phyloP scores from a whole-genome alignment of 2,329 filamentous ascomycete genomes.

The Pyrenochaeta sp. region DNA sequence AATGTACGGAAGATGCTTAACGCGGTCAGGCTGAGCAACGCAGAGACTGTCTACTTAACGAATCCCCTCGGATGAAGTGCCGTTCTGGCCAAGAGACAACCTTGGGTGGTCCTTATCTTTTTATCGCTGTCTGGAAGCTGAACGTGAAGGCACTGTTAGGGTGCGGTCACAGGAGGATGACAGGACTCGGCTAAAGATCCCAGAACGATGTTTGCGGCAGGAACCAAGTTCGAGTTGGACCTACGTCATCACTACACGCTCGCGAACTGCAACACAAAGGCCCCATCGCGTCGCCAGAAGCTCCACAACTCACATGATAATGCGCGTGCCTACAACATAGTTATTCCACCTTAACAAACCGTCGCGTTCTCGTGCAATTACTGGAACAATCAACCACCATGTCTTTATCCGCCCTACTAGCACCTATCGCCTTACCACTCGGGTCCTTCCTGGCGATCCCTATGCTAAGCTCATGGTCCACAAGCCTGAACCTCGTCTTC shows the following conservation, averaged over 20 bases:
- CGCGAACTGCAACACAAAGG: slow-evolving; percentile 1
- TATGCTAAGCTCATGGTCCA: slow-evolving; percentile 76
- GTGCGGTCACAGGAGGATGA: neutral
- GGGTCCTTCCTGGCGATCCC: slow-evolving; percentile 75
- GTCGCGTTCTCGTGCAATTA: neutral
- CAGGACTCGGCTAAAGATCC: neutral
- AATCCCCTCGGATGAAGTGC: neutral
- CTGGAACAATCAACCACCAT: slow-evolving; percentile 22
- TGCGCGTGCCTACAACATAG: neutral
- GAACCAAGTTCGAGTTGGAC: neutral
- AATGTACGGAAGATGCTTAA: too few species aligned
- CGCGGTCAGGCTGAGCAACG: too few species aligned
- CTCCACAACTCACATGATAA: slow-evolving; percentile 8
- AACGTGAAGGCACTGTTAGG: too few species aligned
- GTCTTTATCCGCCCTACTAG: slow-evolving; percentile 41
- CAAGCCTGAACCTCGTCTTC: slow-evolving; percentile 84
- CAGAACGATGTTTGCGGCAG: neutral
- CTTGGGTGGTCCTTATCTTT: too few species aligned
- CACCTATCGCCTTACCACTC: slow-evolving; percentile 51
- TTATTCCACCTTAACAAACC: neutral
- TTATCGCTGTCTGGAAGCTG: too few species aligned
- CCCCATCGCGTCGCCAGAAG: neutral
- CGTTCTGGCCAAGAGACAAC: neutral
- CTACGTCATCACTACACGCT: slow-evolving; percentile 1
- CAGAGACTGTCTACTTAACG: neutral